Percentiles rank a stretch among this genome's conserved stretches.
phyloP scores from a whole-genome alignment of 1,139 yeast genomes.

The Taphrina flavorubra region DNA sequence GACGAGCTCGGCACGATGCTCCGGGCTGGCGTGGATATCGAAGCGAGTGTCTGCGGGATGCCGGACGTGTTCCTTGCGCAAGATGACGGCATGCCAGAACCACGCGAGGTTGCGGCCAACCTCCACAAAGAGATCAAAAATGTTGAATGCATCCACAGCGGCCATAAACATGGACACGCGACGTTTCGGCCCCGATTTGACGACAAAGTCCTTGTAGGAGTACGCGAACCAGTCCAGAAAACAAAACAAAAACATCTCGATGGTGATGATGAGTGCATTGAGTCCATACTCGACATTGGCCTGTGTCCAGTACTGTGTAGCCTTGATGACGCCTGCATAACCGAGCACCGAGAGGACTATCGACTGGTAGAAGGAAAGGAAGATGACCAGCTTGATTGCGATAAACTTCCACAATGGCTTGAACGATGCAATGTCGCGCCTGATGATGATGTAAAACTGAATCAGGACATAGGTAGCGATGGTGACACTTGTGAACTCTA shows the following conservation, averaged over 20 bases:
- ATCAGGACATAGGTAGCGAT: conserved; percentile 26
- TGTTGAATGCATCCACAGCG: conserved; percentile 26
- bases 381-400: conserved; percentile 30
- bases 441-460: conserved; percentile 20
- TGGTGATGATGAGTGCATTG: conserved; percentile 23
- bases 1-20: conserved; percentile 23
- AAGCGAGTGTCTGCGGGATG: conserved; percentile 17
- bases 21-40: conserved; percentile 20
- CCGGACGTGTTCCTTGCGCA: conserved; percentile 20
- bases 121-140: conserved; percentile 28
- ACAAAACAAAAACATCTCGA: conserved; percentile 31
- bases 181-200: conserved; percentile 10
- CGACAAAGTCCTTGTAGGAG: conserved; percentile 24
- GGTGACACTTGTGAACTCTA: conserved; percentile 19
- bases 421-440: conserved; percentile 17
- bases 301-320: conserved; percentile 35
- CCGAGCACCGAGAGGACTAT: conserved; percentile 19
- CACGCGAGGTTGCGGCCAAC: conserved; percentile 25
- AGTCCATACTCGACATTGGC: conserved; percentile 30
- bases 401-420: conserved; percentile 21
- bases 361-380: conserved; percentile 26
- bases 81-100: conserved; percentile 28
- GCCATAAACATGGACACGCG: conserved; percentile 21
- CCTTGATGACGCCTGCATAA: conserved; percentile 34
- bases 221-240: conserved; percentile 29